phyloP scores from a whole-genome alignment of 1,284 basidiomycete species.

The Omphalotus olearius region DNA sequence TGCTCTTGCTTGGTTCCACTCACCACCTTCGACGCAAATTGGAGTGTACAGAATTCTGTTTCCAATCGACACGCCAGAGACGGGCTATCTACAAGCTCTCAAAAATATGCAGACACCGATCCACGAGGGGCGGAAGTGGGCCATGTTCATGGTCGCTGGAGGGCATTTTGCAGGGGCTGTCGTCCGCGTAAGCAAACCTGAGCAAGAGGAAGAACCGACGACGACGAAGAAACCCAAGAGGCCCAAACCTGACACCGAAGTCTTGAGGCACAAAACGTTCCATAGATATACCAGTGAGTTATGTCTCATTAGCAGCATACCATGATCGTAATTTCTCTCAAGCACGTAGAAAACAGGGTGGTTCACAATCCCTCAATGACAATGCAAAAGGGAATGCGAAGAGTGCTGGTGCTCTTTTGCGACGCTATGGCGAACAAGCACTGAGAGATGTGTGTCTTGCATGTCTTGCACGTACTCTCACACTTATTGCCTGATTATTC shows the following conservation, averaged over 20 bases:
- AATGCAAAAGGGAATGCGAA: conserved; percentile 90
- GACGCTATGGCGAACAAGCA: conserved; percentile 93
- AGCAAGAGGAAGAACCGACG: conserved; percentile 35
- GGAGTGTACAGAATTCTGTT: conserved; percentile 84
- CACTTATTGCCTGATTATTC: conserved; percentile 7
- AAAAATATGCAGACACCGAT: conserved; percentile 61
- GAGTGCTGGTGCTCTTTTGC: conserved; percentile 91
- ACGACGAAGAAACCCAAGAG: conserved; percentile 54
- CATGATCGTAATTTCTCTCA: conserved; percentile 1
- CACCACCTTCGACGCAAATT: conserved; percentile 80
- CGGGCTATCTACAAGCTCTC: conserved; percentile 53
- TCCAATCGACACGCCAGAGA: conserved; percentile 39
- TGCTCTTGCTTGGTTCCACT: conserved; percentile 88
- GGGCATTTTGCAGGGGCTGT: conserved; percentile 97
- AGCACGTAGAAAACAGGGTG: conserved; percentile 98
- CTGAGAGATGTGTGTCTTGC: conserved; percentile 71
- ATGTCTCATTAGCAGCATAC: not conserved
- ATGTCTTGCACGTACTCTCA: not conserved
- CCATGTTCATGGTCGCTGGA: conserved; percentile 93
- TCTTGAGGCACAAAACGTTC: conserved; percentile 93
- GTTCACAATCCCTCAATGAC: conserved; percentile 90
- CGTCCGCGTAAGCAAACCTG: conserved; percentile 60
- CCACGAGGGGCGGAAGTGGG: conserved; percentile 77
- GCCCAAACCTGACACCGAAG: conserved; percentile 66
- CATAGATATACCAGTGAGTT: conserved; percentile 94